Evolutionary conservation across 192 early-diverging fungal genomes (phyloP).

Genomic region (Chytriomyces sp.): DNA sequence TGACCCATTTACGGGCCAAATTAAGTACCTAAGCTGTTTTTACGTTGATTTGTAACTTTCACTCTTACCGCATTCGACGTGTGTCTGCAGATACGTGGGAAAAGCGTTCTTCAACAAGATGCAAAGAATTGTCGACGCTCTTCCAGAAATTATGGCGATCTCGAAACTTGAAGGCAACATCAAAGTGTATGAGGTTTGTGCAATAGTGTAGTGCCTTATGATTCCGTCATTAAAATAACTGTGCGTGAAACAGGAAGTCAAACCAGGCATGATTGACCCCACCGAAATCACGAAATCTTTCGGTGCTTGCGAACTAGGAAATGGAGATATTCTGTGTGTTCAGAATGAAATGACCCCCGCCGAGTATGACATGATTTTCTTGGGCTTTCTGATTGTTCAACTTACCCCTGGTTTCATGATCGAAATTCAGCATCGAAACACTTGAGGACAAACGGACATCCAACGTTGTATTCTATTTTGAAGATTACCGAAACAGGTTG

Average conservation of each 20-base stretch:
- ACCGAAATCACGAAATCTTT: slow-evolving; percentile 73
- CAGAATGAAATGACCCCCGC: slow-evolving; percentile 60
- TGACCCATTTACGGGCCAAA: slow-evolving; percentile 56
- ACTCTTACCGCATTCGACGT: neutral
- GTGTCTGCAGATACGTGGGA: slow-evolving; percentile 17
- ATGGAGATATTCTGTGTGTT: slow-evolving; percentile 91
- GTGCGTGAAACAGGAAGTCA: slow-evolving; percentile 83
- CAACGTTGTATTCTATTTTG: slow-evolving; percentile 74
- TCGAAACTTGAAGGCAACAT: slow-evolving; percentile 56
- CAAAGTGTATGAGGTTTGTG: slow-evolving; percentile 19
- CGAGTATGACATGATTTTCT: slow-evolving; percentile 53
- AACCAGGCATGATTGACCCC: slow-evolving; percentile 86
- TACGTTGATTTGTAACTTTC: neutral
- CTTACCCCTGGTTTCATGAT: neutral
- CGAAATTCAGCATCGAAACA: neutral
- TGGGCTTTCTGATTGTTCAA: neutral
- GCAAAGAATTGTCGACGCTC: slow-evolving; percentile 61
- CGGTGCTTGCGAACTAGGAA: slow-evolving; percentile 80
- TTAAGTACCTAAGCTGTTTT: neutral
- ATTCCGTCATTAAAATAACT: slow-evolving; percentile 37
- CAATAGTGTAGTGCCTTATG: neutral
- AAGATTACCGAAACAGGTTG: slow-evolving; percentile 70
- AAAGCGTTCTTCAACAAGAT: slow-evolving; percentile 8
- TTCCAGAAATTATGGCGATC: slow-evolving; percentile 49
- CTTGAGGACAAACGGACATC: slow-evolving; percentile 47